Evolutionary conservation across 805 yeast species (phyloP).

Genomic region (Candida hispaniensis): DNA sequence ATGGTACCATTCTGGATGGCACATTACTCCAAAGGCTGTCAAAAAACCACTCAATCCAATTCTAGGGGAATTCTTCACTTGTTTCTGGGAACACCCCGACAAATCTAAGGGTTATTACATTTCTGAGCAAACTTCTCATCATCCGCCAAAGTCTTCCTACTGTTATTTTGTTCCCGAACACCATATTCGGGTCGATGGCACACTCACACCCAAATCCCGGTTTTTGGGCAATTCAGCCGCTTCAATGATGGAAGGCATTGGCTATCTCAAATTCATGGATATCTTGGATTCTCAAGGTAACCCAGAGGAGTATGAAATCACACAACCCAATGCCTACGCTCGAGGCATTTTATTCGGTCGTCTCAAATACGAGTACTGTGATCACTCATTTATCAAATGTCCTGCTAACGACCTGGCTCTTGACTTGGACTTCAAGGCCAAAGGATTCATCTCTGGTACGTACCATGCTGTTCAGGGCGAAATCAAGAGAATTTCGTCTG

Average conservation of each 20-base stretch:
- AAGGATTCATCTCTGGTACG: slow-evolving; percentile 87
- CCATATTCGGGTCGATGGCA: slow-evolving; percentile 79
- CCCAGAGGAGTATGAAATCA: slow-evolving; percentile 65
- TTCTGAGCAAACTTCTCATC: slow-evolving; percentile 94
- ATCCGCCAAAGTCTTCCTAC: slow-evolving; percentile 95
- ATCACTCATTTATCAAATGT: slow-evolving; percentile 70
- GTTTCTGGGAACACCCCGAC: slow-evolving; percentile 84
- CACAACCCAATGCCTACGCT: slow-evolving; percentile 95
- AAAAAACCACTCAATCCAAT: slow-evolving; percentile 95
- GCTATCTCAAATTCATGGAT: slow-evolving; percentile 57
- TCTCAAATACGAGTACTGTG: slow-evolving; percentile 84
- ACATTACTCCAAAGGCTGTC: slow-evolving; percentile 96
- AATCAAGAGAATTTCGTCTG: slow-evolving; percentile 41
- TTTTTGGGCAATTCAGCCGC: slow-evolving; percentile 95
- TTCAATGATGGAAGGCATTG: slow-evolving; percentile 90
- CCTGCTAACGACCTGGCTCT: slow-evolving; percentile 48
- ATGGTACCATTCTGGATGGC: slow-evolving; percentile 96
- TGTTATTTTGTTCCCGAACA: slow-evolving; percentile 77
- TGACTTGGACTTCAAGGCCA: slow-evolving; percentile 86
- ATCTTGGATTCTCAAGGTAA: slow-evolving; percentile 35
- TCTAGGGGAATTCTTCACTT: slow-evolving; percentile 78
- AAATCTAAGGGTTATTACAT: slow-evolving; percentile 65
- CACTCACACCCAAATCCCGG: slow-evolving; percentile 73
- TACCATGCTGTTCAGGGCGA: slow-evolving; percentile 81
- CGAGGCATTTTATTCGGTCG: slow-evolving; percentile 88